Evolutionary conservation across 164 flowering plant genomes (phyloP).

Genomic region (Cinnamomum chago): DNA sequence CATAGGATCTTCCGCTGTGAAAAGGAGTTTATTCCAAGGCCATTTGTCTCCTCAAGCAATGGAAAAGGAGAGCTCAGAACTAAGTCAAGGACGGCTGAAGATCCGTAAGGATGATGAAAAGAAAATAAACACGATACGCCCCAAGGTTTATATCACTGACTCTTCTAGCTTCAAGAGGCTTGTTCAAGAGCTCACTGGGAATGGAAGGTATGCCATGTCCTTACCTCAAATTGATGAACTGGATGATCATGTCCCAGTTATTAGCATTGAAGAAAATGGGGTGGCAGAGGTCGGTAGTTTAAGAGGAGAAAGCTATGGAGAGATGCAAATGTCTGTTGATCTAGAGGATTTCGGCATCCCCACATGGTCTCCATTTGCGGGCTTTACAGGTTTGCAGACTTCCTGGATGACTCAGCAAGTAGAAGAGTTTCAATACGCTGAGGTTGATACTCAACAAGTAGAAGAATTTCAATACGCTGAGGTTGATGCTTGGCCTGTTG

Average conservation of each 20-base stretch:
- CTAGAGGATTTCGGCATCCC: conserved; percentile 8
- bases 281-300: conserved; percentile 6
- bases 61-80: no score
- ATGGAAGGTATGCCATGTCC: conserved; percentile 17
- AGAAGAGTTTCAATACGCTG: conserved; percentile 13
- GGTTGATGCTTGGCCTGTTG: conserved; percentile 28
- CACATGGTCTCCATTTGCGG: conserved; percentile 5
- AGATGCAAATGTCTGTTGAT: conserved; percentile 9
- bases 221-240: neutral
- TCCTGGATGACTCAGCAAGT: conserved; percentile 5
- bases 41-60: no score
- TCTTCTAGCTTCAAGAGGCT: conserved; percentile 51
- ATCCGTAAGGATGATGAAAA: conserved; percentile 23
- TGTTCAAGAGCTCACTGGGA: conserved; percentile 65
- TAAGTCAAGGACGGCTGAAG: no score
- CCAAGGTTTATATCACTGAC: conserved; percentile 63
- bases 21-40: no score
- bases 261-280: conserved; percentile 5
- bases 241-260: conserved; percentile 11
- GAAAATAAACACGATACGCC: conserved; percentile 33
- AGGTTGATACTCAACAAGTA: conserved; percentile 17
- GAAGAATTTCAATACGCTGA: conserved; percentile 14
- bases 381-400: conserved; percentile 16
- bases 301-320: neutral
- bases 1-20: no score